Percentiles rank a stretch among this genome's conserved stretches.
These are phyloP conservation scores for Rhizophora apiculata DNA, from an alignment of 345 rosid genomes.

Conservation along the genomic window DNA sequence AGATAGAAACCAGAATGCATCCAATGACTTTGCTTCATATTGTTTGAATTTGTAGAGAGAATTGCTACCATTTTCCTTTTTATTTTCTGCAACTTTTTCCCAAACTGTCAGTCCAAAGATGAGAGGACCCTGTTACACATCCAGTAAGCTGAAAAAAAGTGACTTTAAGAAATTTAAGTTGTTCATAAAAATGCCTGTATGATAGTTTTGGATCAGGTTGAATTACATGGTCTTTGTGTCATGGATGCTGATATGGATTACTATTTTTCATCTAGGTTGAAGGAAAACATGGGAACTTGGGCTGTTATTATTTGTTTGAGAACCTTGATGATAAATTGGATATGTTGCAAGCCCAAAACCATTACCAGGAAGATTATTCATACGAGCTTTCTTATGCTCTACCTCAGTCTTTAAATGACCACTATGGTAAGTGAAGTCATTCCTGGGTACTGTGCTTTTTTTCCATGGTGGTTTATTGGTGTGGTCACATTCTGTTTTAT, in stretches of 20 bases:
- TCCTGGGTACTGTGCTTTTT: slow-evolving; percentile 5
- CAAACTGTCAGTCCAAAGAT: background rate
- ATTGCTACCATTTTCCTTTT: background rate
- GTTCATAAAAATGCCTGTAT: too few species aligned
- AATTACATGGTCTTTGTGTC: background rate
- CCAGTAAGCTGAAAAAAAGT: background rate
- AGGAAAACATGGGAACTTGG: slow-evolving; percentile 52
- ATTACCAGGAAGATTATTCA: slow-evolving; percentile 24
- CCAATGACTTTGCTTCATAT: too few species aligned
- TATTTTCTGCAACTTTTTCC: background rate
- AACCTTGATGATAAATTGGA: slow-evolving; percentile 39
- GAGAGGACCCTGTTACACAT: background rate
- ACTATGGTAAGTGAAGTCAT: slow-evolving; percentile 47
- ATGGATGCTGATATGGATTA: slow-evolving; percentile 12
- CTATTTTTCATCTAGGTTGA: slow-evolving; percentile 52
- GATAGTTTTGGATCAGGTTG: background rate
- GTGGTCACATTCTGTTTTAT: slow-evolving; percentile 5
- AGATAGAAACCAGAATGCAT: too few species aligned
- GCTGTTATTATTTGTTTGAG: slow-evolving; percentile 77
- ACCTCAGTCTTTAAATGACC: slow-evolving; percentile 48
- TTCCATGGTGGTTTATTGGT: slow-evolving; percentile 3
- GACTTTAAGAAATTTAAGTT: too few species aligned
- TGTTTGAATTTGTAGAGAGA: too few species aligned
- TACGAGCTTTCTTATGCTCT: slow-evolving; percentile 60
- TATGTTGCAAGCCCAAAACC: slow-evolving; percentile 32